Conservation (phyloP, 1,139 yeast species). For the Hyphopichia wangnamkhiaoensis region DNA sequence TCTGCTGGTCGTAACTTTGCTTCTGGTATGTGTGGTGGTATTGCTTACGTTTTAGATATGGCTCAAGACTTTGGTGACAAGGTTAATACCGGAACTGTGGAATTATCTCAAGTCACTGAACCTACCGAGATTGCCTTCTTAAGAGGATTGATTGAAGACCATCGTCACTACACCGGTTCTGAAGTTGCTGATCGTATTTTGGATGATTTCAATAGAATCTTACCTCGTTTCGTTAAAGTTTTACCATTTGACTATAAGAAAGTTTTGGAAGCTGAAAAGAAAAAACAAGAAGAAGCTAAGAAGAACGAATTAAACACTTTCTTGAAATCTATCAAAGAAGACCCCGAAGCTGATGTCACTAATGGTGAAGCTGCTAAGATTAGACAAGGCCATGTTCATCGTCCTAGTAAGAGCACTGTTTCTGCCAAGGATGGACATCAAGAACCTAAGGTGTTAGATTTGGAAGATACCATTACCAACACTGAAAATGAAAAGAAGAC, state of each 20-base stretch:
- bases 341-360: slow-evolving; percentile 83
- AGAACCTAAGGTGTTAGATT: slow-evolving; percentile 86
- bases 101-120: slow-evolving; percentile 71
- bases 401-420: slow-evolving; percentile 23
- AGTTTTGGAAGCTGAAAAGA: slow-evolving; percentile 79
- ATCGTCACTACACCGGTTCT: slow-evolving; percentile 91
- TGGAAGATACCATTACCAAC: slow-evolving; percentile 86
- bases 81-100: slow-evolving; percentile 83
- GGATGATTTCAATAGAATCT: slow-evolving; percentile 81
- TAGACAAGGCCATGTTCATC: slow-evolving; percentile 47
- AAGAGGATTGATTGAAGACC: slow-evolving; percentile 92
- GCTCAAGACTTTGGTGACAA: slow-evolving; percentile 87
- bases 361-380: slow-evolving; percentile 75
- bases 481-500: slow-evolving; percentile 63
- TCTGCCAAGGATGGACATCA: slow-evolving; percentile 38
- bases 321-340: slow-evolving; percentile 70
- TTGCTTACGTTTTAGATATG: slow-evolving; percentile 92
- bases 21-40: slow-evolving; percentile 99
- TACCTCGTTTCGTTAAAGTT: slow-evolving; percentile 91
- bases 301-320: slow-evolving; percentile 58
- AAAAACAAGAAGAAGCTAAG: slow-evolving; percentile 67
- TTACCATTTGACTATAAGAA: slow-evolving; percentile 89
- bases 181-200: slow-evolving; percentile 84
- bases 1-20: slow-evolving; percentile 94
- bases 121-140: slow-evolving; percentile 93